Percentiles rank a stretch among this genome's conserved stretches.
Evolutionary conservation across 1,284 basidiomycete genomes (phyloP).

Genomic region (Ustilago loliicola): DNA sequence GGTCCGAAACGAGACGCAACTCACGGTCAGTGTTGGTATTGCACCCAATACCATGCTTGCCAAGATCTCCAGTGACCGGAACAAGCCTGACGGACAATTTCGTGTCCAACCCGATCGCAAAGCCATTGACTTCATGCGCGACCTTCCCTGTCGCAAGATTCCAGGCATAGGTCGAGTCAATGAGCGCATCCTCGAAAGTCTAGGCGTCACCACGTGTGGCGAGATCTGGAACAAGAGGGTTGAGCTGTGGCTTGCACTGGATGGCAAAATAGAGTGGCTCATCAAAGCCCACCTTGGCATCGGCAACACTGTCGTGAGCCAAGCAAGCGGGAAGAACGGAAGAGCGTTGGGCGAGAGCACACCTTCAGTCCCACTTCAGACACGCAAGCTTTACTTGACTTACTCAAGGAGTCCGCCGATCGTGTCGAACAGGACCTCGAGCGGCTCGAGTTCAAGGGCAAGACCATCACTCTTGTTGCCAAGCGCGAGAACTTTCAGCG

Average conservation of each 20-base stretch:
- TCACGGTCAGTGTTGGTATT: slow-evolving; percentile 88
- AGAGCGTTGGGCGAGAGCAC: slow-evolving; percentile 66
- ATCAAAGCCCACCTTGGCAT: slow-evolving; percentile 63
- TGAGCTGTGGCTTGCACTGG: slow-evolving; percentile 59
- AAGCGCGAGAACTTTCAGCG: slow-evolving; percentile 64
- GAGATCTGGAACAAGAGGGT: slow-evolving; percentile 66
- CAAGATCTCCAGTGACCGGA: slow-evolving; percentile 90
- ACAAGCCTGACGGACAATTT: slow-evolving; percentile 68
- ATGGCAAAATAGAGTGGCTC: slow-evolving; percentile 60
- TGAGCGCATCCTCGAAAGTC: slow-evolving; percentile 63
- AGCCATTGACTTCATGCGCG: slow-evolving; percentile 60
- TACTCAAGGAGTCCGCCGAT: slow-evolving; percentile 54
- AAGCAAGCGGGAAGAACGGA: slow-evolving; percentile 60
- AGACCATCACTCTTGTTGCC: slow-evolving; percentile 64
- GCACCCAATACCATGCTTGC: slow-evolving; percentile 75
- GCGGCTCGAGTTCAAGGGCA: slow-evolving; percentile 56
- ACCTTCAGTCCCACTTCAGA: slow-evolving; percentile 66
- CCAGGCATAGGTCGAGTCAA: slow-evolving; percentile 68
- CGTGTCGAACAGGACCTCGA: slow-evolving; percentile 63
- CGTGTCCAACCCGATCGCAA: slow-evolving; percentile 53
- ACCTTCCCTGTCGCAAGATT: slow-evolving; percentile 65
- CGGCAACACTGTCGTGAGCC: slow-evolving; percentile 61
- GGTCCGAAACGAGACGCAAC: slow-evolving; percentile 70
- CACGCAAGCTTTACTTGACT: slow-evolving; percentile 32
- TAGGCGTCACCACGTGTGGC: slow-evolving; percentile 63